phyloP scores from a whole-genome alignment of 306 rosid genomes.

The Trifolium fragiferum region DNA sequence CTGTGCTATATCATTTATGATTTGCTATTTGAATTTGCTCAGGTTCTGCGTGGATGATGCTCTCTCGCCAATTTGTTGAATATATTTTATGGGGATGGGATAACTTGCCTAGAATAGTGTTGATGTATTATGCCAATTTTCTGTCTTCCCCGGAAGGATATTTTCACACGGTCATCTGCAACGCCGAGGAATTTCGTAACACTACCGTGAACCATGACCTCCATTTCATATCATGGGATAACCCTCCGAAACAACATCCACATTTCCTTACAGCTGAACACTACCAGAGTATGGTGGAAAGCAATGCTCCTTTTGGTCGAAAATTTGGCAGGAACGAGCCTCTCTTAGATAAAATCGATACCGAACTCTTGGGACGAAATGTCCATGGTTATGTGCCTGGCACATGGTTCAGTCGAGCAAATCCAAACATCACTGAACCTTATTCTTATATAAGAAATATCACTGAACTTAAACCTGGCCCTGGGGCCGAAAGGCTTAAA shows the following conservation, averaged over 20 bases:
- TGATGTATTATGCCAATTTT: slow-evolving; percentile 62
- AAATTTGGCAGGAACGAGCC: slow-evolving; percentile 54
- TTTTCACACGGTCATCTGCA: slow-evolving; percentile 64
- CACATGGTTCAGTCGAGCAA: slow-evolving; percentile 43
- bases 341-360: slow-evolving; percentile 54
- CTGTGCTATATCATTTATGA: slow-evolving; percentile 9
- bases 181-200: slow-evolving; percentile 59
- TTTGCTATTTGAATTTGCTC: slow-evolving; percentile 36
- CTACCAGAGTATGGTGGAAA: slow-evolving; percentile 52
- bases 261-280: slow-evolving; percentile 50
- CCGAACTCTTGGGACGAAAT: slow-evolving; percentile 52
- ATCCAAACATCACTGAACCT: slow-evolving; percentile 38
- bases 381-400: slow-evolving; percentile 53
- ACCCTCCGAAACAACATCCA: slow-evolving; percentile 62
- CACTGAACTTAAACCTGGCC: slow-evolving; percentile 55
- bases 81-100: slow-evolving; percentile 65
- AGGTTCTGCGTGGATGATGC: slow-evolving; percentile 74
- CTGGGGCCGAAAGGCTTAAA: slow-evolving; percentile 54
- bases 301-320: slow-evolving; percentile 58
- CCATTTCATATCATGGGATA: slow-evolving; percentile 65
- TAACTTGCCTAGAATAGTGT: slow-evolving; percentile 59
- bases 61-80: slow-evolving; percentile 56
- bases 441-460: slow-evolving; percentile 43
- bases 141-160: slow-evolving; percentile 66
- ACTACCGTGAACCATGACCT: slow-evolving; percentile 63